Conservation (phyloP, 306 rosid species). For the Prosopis cineraria region DNA sequence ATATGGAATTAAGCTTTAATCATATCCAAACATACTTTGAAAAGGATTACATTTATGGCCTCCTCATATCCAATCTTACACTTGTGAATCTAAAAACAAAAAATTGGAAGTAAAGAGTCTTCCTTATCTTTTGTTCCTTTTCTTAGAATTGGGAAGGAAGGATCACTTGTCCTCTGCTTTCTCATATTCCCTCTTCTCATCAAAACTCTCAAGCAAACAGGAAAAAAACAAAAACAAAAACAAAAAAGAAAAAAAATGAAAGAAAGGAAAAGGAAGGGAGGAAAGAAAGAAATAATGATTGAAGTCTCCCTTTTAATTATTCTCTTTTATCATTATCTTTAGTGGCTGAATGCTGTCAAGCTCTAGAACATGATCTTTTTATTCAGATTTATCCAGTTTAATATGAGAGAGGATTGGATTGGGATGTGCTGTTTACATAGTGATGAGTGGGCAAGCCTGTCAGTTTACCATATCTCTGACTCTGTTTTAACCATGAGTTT, state of each 20-base stretch:
- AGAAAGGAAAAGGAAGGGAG: too few relatives aligned
- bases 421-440: neutral
- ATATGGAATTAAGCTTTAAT: neutral
- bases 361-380: neutral
- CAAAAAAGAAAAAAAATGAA: too few relatives aligned
- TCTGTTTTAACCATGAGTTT: neutral
- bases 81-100: neutral
- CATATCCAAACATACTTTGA: neutral
- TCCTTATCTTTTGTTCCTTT: too few relatives aligned
- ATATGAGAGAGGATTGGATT: neutral
- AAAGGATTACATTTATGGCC: neutral
- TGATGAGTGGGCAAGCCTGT: neutral
- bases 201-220: too few relatives aligned
- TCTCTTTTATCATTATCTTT: too few relatives aligned
- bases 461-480: neutral
- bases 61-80: too few relatives aligned
- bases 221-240: too few relatives aligned
- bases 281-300: too few relatives aligned
- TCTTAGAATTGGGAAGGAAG: neutral
- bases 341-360: neutral
- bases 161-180: neutral
- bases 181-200: too few relatives aligned
- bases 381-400: neutral
- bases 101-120: neutral
- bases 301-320: too few relatives aligned